Evolutionary conservation across 1,284 basidiomycete genomes (phyloP).

Genomic region (Trichosporon asahii): DNA sequence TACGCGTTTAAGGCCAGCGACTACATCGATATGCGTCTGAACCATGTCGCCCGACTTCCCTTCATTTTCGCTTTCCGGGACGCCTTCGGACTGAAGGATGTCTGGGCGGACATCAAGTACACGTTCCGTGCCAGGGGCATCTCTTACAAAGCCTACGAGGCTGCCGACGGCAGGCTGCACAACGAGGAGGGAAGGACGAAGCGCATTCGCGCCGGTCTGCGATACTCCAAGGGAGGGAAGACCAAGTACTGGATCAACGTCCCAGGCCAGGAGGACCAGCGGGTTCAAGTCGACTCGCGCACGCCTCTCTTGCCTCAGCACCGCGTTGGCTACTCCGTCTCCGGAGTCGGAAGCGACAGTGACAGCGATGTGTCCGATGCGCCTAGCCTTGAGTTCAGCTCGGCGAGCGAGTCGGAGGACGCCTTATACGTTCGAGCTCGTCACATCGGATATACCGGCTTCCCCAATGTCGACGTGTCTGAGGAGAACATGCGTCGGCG

Average conservation of each 20-base stretch:
- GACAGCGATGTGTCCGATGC: constrained; percentile 50
- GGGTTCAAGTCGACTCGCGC: constrained; percentile 15
- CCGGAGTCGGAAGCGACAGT: constrained; percentile 9
- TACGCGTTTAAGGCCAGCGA: constrained; percentile 59
- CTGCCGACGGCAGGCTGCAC: constrained; percentile 88
- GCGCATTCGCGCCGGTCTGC: constrained; percentile 79
- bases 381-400: constrained; percentile 44
- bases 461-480: constrained; percentile 82
- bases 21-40: constrained; percentile 66
- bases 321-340: constrained; percentile 34
- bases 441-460: constrained; percentile 87
- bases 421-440: constrained; percentile 61
- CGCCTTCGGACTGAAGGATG: constrained; percentile 78
- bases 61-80: constrained; percentile 83
- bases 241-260: constrained; percentile 87
- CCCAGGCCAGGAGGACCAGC: constrained; percentile 54
- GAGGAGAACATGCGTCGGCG: constrained; percentile 48
- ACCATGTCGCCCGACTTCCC: constrained; percentile 79
- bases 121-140: constrained; percentile 86
- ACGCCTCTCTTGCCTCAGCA: constrained; percentile 65
- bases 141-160: constrained; percentile 93
- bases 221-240: constrained; percentile 84
- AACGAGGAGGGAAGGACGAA: constrained; percentile 73
- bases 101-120: constrained; percentile 76
- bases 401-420: constrained; percentile 55